These are phyloP conservation scores for Kluyveromyces aestuarii DNA, from an alignment of 805 yeast species.

Conservation along the genomic window DNA sequence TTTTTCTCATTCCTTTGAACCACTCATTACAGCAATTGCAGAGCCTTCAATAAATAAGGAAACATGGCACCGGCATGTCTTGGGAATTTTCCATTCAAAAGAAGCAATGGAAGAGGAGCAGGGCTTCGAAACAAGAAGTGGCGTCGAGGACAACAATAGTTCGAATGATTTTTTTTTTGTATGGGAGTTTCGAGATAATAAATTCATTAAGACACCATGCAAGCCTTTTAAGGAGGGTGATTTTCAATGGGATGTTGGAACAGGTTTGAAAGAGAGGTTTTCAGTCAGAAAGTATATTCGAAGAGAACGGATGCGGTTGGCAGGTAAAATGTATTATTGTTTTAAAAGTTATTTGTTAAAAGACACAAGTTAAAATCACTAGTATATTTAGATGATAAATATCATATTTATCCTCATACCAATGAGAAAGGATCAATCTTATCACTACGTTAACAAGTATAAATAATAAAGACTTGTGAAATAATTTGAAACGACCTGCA, in stretches of 20 bases:
- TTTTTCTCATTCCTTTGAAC: background rate
- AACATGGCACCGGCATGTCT: background rate
- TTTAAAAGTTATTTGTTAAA: background rate
- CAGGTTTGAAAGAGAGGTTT: background rate
- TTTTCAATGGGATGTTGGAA: background rate
- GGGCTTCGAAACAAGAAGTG: too few relatives aligned
- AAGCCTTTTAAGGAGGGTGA: background rate
- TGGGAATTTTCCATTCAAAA: background rate
- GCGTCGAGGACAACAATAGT: too few relatives aligned
- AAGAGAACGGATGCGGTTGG: background rate
- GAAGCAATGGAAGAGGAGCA: too few relatives aligned
- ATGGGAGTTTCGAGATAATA: background rate
- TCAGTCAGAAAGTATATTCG: background rate
- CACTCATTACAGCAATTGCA: background rate
- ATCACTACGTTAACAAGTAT: background rate
- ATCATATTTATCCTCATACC: background rate
- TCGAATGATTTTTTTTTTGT: background rate
- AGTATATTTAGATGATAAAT: background rate
- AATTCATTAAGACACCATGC: background rate
- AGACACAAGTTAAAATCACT: background rate
- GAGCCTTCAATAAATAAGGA: background rate
- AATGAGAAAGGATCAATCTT: background rate
- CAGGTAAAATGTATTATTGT: conserved; percentile 1
- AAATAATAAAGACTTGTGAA: background rate
- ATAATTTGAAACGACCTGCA: background rate